Evolutionary conservation across 1,139 yeast species (phyloP).

Genomic region (Sugiyamaella xylanicola): DNA sequence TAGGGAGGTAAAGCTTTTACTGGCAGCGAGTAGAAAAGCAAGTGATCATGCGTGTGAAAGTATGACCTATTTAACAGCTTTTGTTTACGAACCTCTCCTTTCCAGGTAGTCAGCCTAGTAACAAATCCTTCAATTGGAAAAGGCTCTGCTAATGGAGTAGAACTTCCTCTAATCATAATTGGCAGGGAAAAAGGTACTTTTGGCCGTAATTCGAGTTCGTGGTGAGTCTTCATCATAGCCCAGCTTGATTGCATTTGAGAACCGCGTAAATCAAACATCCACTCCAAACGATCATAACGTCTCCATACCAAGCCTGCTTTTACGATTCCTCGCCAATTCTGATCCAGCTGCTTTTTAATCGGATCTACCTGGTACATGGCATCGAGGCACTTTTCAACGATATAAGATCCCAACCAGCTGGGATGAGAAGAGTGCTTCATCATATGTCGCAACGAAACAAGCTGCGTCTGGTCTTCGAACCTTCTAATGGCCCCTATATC

Average conservation of each 20-base stretch:
- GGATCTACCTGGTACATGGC: slow-evolving; percentile 35
- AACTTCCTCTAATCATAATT: slow-evolving; percentile 26
- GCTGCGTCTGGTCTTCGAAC: slow-evolving; percentile 12
- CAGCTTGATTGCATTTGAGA: slow-evolving; percentile 50
- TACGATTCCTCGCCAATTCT: slow-evolving; percentile 34
- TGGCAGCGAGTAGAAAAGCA: slow-evolving; percentile 61
- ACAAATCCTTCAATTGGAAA: slow-evolving; percentile 76
- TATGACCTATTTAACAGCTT: slow-evolving; percentile 60
- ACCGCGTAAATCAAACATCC: slow-evolving; percentile 62
- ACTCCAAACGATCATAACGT: slow-evolving; percentile 72
- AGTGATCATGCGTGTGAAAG: slow-evolving; percentile 61
- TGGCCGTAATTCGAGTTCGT: slow-evolving; percentile 62
- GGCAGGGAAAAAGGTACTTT: slow-evolving; percentile 49
- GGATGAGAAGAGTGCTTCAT: slow-evolving; percentile 27
- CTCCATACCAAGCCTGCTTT: slow-evolving; percentile 62
- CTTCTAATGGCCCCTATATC: slow-evolving; percentile 11
- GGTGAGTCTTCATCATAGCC: slow-evolving; percentile 49
- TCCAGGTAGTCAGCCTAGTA: slow-evolving; percentile 55
- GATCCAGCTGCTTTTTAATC: slow-evolving; percentile 20
- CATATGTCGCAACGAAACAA: slow-evolving; percentile 22
- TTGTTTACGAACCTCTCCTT: slow-evolving; percentile 49
- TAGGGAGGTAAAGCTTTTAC: slow-evolving; percentile 64
- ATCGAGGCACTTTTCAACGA: slow-evolving; percentile 38
- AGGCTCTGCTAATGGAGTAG: slow-evolving; percentile 51
- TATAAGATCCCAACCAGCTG: slow-evolving; percentile 31